These are phyloP conservation scores for Zasmidium citrigriseum DNA, from an alignment of 2,329 filamentous ascomycete genomes.

Conservation along the genomic window DNA sequence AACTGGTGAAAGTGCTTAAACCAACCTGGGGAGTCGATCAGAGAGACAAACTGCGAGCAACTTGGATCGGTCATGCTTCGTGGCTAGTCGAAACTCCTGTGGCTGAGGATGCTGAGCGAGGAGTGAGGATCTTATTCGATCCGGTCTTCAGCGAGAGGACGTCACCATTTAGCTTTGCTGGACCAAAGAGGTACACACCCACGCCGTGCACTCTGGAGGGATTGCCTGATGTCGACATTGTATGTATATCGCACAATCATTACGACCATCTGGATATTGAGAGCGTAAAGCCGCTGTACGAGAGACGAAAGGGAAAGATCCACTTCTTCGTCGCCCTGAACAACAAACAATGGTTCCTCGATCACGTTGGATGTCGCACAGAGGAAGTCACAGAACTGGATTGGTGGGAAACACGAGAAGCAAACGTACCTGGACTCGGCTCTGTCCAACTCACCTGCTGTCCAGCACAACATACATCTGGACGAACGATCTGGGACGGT, in stretches of 20 bases:
- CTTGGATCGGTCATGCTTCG: constrained; percentile 55
- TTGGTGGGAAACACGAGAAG: constrained; percentile 50
- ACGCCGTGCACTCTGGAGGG: constrained; percentile 53
- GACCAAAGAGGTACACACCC: constrained; percentile 55
- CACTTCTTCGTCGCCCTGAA: constrained; percentile 48
- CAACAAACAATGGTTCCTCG: constrained; percentile 40
- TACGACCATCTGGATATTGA: constrained; percentile 57
- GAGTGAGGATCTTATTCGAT: constrained; percentile 52
- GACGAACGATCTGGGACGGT: constrained; percentile 42
- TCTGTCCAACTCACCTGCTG: constrained; percentile 47
- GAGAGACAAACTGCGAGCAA: constrained; percentile 42
- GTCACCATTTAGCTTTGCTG: constrained; percentile 47
- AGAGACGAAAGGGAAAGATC: constrained; percentile 37
- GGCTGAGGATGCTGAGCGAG: constrained; percentile 34
- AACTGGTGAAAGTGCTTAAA: constrained; percentile 45
- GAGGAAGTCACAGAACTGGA: constrained; percentile 50
- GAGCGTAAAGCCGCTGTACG: constrained; percentile 46
- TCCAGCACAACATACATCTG: constrained; percentile 51
- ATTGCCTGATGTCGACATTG: constrained; percentile 53
- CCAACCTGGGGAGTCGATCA: constrained; percentile 42
- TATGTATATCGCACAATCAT: constrained; percentile 58
- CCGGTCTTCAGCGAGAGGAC: constrained; percentile 56
- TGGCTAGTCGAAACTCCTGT: constrained; percentile 49
- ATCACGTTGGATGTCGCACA: constrained; percentile 40
- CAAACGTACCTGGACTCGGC: constrained; percentile 38